Conservation (phyloP, 2,329 filamentous ascomycete species). For the Gyromitra esculenta region DNA sequence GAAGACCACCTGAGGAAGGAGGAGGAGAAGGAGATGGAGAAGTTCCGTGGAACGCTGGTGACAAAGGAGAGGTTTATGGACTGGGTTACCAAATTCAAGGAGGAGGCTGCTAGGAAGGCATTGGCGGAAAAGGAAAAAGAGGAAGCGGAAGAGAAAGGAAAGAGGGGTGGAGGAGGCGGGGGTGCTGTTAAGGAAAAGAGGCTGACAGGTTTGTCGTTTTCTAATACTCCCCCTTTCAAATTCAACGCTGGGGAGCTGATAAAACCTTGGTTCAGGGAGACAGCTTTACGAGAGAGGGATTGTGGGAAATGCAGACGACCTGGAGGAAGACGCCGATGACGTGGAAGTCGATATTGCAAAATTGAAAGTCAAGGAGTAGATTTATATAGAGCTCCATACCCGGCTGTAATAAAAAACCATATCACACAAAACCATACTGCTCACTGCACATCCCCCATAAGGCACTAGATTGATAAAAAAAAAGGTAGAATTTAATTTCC, state of each 20-base stretch:
- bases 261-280: constrained; percentile 62
- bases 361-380: constrained; percentile 73
- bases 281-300: constrained; percentile 82
- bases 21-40: constrained; percentile 93
- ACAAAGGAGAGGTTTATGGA: constrained; percentile 84
- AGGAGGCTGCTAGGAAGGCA: constrained; percentile 76
- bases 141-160: constrained; percentile 77
- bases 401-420: constrained; percentile 28
- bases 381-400: constrained; percentile 23
- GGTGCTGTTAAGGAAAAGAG: constrained; percentile 63
- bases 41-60: constrained; percentile 91
- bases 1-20: constrained; percentile 69
- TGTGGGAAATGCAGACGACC: constrained; percentile 71
- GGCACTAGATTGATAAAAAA: background rate
- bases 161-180: constrained; percentile 61
- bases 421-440: background rate
- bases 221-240: background rate
- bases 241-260: background rate
- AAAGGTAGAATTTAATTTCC: constrained; percentile 1
- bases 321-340: constrained; percentile 73
- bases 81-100: constrained; percentile 81
- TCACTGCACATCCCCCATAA: background rate
- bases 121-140: constrained; percentile 83
- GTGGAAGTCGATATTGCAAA: constrained; percentile 72
- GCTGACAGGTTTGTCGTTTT: constrained; percentile 63